These are phyloP conservation scores for Wallacemonas sp. DNA, from an alignment of 208 protist genomes.

Conservation along the genomic window DNA sequence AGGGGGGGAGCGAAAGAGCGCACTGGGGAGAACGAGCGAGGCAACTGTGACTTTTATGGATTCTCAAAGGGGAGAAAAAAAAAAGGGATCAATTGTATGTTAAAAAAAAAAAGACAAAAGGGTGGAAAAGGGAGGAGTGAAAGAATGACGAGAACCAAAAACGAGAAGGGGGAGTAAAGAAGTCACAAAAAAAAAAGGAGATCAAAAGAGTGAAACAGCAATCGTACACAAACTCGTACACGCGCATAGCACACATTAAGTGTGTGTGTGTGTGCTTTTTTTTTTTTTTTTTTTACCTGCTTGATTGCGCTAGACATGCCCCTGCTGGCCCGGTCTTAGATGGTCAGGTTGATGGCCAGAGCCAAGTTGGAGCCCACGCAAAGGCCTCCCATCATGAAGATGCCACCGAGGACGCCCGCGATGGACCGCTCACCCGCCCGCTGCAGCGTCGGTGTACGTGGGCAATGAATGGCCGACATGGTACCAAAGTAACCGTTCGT, in stretches of 20 bases:
- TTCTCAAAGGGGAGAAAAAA: constrained; percentile 9
- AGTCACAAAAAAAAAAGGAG: background rate
- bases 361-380: constrained; percentile 52
- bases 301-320: background rate
- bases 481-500: constrained; percentile 82
- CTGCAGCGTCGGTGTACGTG: constrained; percentile 40
- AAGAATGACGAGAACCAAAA: background rate
- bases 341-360: constrained; percentile 44
- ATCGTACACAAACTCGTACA: too few species aligned
- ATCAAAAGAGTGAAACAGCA: background rate
- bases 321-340: background rate
- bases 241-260: too few species aligned
- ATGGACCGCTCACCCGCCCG: constrained; percentile 64
- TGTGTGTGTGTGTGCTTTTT: too few species aligned
- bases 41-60: background rate
- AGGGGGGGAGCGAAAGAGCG: too few species aligned
- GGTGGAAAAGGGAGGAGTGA: background rate
- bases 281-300: too few species aligned
- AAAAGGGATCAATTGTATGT: background rate
- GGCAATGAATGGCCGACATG: constrained; percentile 68
- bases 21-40: background rate
- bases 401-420: constrained; percentile 41
- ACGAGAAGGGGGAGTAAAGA: background rate
- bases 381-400: constrained; percentile 56
- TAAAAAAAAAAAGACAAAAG: constrained; percentile 13